These are phyloP conservation scores for Colletotrichum godetiae DNA, from an alignment of 2,329 filamentous ascomycete species.

Conservation along the genomic window DNA sequence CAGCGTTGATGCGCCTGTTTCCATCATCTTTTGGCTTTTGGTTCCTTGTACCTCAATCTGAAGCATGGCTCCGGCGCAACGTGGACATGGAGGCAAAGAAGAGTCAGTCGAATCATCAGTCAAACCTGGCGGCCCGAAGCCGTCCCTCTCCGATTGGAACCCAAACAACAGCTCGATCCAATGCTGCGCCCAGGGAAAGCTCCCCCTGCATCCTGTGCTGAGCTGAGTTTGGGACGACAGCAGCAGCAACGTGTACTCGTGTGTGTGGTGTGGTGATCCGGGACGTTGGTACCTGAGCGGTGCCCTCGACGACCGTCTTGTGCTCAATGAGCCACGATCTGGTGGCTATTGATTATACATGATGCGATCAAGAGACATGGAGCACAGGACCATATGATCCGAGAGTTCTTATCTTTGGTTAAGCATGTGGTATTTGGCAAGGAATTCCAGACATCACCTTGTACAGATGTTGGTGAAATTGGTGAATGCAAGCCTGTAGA, in stretches of 20 bases:
- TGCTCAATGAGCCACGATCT: background rate
- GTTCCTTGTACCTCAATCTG: slow-evolving; percentile 25
- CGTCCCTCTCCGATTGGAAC: slow-evolving; percentile 31
- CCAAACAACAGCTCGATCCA: slow-evolving; percentile 33
- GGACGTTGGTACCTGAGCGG: slow-evolving; percentile 1
- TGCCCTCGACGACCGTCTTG: background rate
- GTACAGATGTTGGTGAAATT: background rate
- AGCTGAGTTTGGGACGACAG: slow-evolving; percentile 18
- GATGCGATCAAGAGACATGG: too few species aligned
- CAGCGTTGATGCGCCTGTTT: slow-evolving; percentile 5
- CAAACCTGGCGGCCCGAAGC: slow-evolving; percentile 35
- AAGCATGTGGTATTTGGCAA: background rate
- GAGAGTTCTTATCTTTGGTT: background rate
- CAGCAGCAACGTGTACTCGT: slow-evolving; percentile 19
- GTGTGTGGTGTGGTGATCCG: slow-evolving; percentile 2
- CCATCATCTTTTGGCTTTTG: background rate
- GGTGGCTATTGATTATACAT: too few species aligned
- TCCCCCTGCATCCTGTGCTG: slow-evolving; percentile 19
- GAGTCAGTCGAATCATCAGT: slow-evolving; percentile 32
- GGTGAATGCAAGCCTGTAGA: background rate
- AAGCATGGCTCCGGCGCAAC: slow-evolving; percentile 19
- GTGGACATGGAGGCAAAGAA: slow-evolving; percentile 19
- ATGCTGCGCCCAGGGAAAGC: background rate
- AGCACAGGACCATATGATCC: background rate
- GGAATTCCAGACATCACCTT: background rate